Evolutionary conservation across 768 basidiomycete species (phyloP).

Genomic region (Daedalea quercina): DNA sequence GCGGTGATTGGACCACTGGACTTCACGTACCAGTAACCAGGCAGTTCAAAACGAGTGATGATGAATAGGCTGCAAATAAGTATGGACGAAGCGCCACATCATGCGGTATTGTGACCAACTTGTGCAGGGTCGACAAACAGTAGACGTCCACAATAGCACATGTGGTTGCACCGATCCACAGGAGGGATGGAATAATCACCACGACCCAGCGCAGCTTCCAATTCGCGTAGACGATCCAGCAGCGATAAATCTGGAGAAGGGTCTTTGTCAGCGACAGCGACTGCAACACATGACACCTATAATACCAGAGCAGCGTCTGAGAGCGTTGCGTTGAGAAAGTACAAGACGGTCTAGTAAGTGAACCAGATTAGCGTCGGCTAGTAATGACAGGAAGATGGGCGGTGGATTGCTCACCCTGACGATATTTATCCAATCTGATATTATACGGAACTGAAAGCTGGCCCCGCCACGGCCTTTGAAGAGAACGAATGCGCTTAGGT

Average conservation of each 20-base stretch:
- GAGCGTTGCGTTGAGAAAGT: neutral
- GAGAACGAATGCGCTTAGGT: neutral
- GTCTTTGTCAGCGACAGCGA: neutral
- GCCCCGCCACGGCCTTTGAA: neutral
- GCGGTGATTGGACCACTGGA: neutral
- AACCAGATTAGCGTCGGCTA: neutral
- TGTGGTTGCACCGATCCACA: neutral
- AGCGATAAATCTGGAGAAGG: neutral
- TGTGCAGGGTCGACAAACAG: neutral
- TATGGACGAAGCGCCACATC: neutral
- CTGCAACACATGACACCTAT: neutral
- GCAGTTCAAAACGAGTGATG: neutral
- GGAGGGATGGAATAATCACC: neutral
- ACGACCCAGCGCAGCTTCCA: neutral
- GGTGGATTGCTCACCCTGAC: neutral
- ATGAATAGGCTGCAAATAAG: neutral
- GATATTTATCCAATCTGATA: constrained; percentile 2
- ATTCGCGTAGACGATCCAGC: neutral
- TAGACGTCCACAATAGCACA: neutral
- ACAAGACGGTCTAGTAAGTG: neutral
- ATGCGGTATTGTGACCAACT: neutral
- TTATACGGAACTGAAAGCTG: neutral
- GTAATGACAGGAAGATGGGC: too few species aligned
- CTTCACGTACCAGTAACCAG: neutral
- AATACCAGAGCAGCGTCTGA: neutral